phyloP scores from a whole-genome alignment of 2,329 filamentous ascomycete genomes.

The Simplicillium aogashimaense region DNA sequence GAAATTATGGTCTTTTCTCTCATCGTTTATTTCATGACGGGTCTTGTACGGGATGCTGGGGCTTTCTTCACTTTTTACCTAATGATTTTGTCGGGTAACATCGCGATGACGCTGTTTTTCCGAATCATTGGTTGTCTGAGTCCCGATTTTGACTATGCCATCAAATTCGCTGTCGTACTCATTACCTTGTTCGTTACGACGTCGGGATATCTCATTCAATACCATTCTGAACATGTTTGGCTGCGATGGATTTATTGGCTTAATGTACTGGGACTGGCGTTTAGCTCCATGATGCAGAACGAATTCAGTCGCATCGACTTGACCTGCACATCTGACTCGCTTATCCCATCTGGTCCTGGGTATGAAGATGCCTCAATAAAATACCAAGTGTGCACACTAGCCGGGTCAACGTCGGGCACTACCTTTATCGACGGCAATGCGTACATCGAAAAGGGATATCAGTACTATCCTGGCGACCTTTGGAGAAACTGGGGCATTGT shows the following conservation, averaged over 20 bases:
- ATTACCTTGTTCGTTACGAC: conserved; percentile 78
- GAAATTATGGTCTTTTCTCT: conserved; percentile 65
- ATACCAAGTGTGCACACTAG: conserved; percentile 72
- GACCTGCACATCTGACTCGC: conserved; percentile 54
- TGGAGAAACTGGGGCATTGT: conserved; percentile 85
- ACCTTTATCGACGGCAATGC: conserved; percentile 51
- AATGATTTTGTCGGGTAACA: conserved; percentile 57
- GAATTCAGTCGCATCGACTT: conserved; percentile 65
- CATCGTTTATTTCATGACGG: conserved; percentile 61
- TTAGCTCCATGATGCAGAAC: conserved; percentile 75
- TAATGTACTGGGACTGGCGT: conserved; percentile 65
- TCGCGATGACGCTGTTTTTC: conserved; percentile 71
- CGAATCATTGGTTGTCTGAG: conserved; percentile 64
- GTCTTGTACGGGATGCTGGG: background rate
- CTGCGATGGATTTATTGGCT: conserved; percentile 73
- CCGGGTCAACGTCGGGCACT: conserved; percentile 60
- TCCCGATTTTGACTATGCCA: conserved; percentile 76
- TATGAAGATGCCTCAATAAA: conserved; percentile 58
- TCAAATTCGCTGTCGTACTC: conserved; percentile 69
- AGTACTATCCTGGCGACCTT: conserved; percentile 55
- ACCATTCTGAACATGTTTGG: conserved; percentile 64
- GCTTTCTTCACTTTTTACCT: conserved; percentile 65
- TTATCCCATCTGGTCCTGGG: conserved; percentile 61
- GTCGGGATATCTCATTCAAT: conserved; percentile 76
- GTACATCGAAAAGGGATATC: conserved; percentile 62